Evolutionary conservation across 2,329 filamentous ascomycete genomes (phyloP).

Genomic region (Nothomitra cinnamomea): DNA sequence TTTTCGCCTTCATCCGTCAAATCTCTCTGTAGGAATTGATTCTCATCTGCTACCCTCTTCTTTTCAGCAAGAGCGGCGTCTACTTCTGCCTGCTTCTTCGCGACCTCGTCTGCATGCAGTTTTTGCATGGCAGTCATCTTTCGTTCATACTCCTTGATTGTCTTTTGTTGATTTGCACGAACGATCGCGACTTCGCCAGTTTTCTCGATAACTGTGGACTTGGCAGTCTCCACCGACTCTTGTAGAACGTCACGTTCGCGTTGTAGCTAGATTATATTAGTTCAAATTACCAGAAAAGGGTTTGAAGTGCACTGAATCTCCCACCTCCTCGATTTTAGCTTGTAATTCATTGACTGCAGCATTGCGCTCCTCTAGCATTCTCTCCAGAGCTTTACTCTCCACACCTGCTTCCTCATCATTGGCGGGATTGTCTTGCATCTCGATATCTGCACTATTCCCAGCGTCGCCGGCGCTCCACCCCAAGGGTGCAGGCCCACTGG

Average conservation of each 20-base stretch:
- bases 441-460: background rate
- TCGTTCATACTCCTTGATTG: slow-evolving; percentile 42
- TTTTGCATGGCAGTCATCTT: slow-evolving; percentile 45
- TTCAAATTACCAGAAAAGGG: background rate
- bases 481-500: background rate
- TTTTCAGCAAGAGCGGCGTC: slow-evolving; percentile 49
- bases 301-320: background rate
- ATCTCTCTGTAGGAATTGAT: slow-evolving; percentile 57
- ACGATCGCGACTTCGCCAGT: slow-evolving; percentile 59
- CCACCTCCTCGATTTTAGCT: slow-evolving; percentile 2
- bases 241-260: slow-evolving; percentile 24
- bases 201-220: slow-evolving; percentile 43
- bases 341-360: background rate
- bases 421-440: background rate
- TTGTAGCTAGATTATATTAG: slow-evolving; percentile 22
- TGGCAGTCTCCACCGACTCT: slow-evolving; percentile 24
- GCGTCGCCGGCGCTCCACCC: background rate
- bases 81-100: slow-evolving; percentile 44
- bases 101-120: slow-evolving; percentile 44
- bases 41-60: slow-evolving; percentile 48
- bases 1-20: slow-evolving; percentile 42
- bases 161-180: slow-evolving; percentile 50
- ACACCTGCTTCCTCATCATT: background rate
- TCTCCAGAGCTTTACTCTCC: background rate
- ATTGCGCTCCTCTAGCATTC: background rate